These are phyloP conservation scores for Trebouxia sp. DNA, from an alignment of 139 green algal species.

Conservation along the genomic window DNA sequence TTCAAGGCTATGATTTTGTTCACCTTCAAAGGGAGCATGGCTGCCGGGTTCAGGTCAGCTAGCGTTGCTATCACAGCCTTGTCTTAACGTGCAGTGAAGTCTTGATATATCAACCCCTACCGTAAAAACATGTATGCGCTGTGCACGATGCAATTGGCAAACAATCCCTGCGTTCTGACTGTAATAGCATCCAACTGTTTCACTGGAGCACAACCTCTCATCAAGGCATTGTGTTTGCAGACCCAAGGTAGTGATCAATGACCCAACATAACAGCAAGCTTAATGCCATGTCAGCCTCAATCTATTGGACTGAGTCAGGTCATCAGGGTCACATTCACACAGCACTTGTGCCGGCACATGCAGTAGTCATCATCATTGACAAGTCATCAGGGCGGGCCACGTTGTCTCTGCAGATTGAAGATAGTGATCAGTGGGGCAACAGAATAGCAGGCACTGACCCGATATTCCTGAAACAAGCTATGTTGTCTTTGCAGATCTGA, in stretches of 20 bases:
- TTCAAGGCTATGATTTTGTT: constrained; percentile 98
- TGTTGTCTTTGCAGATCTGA: constrained; percentile 68
- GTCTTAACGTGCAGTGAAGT: too few relatives aligned
- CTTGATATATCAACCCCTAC: too few relatives aligned
- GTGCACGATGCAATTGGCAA: too few relatives aligned
- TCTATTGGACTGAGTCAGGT: background rate
- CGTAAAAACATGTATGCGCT: too few relatives aligned
- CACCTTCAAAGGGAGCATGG: constrained; percentile 81
- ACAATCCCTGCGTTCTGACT: too few relatives aligned
- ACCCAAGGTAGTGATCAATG: constrained; percentile 95
- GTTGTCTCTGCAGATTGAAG: constrained; percentile 75
- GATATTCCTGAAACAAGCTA: background rate
- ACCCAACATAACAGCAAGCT: constrained; percentile 93
- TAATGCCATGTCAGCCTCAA: background rate
- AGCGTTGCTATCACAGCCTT: background rate
- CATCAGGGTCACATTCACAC: too few relatives aligned
- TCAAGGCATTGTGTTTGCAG: constrained; percentile 61
- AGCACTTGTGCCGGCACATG: too few relatives aligned
- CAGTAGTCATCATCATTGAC: too few relatives aligned
- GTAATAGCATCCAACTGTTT: too few relatives aligned
- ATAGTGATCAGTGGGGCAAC: constrained; percentile 98
- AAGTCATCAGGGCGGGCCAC: too few relatives aligned
- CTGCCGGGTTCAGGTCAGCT: constrained; percentile 73
- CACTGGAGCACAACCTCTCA: too few relatives aligned
- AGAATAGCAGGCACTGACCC: constrained; percentile 78